A percentile compares a stretch with the other conserved stretches of the same genome.
Evolutionary conservation across 2,329 filamentous ascomycete genomes (phyloP).

Genomic region (Mollisia scopiformis): DNA sequence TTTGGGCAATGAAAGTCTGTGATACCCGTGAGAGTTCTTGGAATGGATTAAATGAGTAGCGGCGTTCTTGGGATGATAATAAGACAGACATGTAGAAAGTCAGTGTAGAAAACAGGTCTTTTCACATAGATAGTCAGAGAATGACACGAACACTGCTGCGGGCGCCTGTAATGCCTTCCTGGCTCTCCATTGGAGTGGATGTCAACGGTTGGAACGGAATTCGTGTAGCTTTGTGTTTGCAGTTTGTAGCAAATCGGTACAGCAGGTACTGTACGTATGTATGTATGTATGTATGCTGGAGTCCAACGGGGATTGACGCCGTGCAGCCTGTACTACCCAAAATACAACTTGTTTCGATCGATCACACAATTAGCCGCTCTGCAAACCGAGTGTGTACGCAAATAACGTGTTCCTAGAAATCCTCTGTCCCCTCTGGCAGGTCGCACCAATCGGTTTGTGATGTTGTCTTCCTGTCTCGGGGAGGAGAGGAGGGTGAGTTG

Average conservation of each 20-base stretch:
- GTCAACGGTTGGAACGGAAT: no score
- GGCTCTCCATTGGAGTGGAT: not conserved
- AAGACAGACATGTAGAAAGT: not conserved
- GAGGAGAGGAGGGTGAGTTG: no score
- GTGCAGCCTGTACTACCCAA: no score
- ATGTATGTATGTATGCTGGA: no score
- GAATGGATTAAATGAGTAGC: not conserved
- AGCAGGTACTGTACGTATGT: no score
- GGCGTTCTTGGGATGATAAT: not conserved
- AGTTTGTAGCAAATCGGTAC: no score
- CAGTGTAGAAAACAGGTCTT: not conserved
- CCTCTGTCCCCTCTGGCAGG: not conserved
- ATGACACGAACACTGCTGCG: not conserved
- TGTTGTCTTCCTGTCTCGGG: no score
- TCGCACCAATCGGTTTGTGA: not conserved
- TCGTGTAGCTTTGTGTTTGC: no score
- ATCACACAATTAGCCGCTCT: no score
- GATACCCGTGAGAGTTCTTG: constrained; percentile 16
- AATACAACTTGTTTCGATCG: no score
- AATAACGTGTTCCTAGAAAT: not conserved
- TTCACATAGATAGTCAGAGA: not conserved
- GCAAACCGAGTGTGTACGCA: not conserved
- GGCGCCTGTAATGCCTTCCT: not conserved
- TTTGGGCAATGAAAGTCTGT: constrained; percentile 9
- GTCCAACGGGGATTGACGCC: no score